phyloP scores from a whole-genome alignment of 768 basidiomycete species.

The Serendipita sp. region DNA sequence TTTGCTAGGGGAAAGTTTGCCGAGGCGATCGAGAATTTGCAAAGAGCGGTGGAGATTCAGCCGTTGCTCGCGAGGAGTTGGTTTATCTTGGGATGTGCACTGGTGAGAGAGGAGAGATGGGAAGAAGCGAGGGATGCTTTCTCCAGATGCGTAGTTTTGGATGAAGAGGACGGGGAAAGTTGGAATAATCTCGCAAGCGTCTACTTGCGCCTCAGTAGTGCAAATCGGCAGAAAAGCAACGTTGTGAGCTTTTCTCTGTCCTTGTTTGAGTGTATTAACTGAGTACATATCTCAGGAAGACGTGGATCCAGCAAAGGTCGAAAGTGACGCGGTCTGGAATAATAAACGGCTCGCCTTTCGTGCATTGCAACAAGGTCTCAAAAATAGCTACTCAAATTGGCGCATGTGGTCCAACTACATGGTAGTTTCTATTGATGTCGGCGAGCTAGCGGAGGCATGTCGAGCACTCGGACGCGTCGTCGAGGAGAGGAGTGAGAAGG shows the following conservation, averaged over 20 bases:
- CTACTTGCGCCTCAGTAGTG: slow-evolving; percentile 66
- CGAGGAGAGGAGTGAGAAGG: slow-evolving; percentile 45
- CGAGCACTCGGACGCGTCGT: slow-evolving; percentile 72
- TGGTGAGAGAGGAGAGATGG: slow-evolving; percentile 73
- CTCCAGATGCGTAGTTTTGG: slow-evolving; percentile 69
- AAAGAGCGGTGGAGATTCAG: slow-evolving; percentile 70
- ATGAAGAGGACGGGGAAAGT: slow-evolving; percentile 93
- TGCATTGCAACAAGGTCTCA: slow-evolving; percentile 81
- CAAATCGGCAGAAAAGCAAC: slow-evolving; percentile 22
- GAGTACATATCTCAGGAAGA: background rate
- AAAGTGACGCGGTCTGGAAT: slow-evolving; percentile 20
- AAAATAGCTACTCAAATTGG: slow-evolving; percentile 80
- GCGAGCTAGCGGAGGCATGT: slow-evolving; percentile 76
- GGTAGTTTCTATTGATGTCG: slow-evolving; percentile 83
- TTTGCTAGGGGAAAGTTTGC: slow-evolving; percentile 52
- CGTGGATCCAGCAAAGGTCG: slow-evolving; percentile 9
- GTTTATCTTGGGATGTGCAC: slow-evolving; percentile 94
- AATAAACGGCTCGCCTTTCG: slow-evolving; percentile 82
- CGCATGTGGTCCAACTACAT: slow-evolving; percentile 98
- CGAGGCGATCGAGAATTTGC: slow-evolving; percentile 49
- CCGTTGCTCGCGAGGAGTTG: slow-evolving; percentile 77
- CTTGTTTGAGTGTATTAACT: background rate
- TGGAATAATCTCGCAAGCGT: slow-evolving; percentile 96
- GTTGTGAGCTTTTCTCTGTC: slow-evolving; percentile 12
- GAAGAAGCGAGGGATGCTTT: slow-evolving; percentile 71